Percentiles rank a stretch among this genome's conserved stretches.
phyloP scores from a whole-genome alignment of 257 asterid genomes.

The Thymus quinquecostatus region DNA sequence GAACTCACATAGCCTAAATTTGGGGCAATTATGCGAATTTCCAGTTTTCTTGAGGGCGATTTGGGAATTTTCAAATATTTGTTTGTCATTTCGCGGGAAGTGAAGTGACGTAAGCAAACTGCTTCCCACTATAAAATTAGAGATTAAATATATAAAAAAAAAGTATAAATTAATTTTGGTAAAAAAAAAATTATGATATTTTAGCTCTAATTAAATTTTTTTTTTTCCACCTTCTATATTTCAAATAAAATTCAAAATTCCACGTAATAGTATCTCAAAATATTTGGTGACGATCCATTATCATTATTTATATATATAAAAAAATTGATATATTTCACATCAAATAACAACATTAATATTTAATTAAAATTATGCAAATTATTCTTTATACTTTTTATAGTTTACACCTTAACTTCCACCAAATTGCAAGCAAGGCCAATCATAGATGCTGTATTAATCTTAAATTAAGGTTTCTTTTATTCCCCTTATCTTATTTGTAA shows the following conservation, averaged over 20 bases:
- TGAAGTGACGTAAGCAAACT: constrained; percentile 31
- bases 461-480: not conserved
- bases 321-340: not conserved
- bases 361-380: not conserved
- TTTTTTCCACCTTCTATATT: too few species aligned
- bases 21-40: constrained; percentile 12
- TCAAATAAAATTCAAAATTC: not conserved
- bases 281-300: not conserved
- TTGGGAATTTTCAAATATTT: constrained; percentile 13
- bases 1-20: not conserved
- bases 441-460: constrained; percentile 5
- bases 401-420: constrained; percentile 11
- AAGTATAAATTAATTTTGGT: too few species aligned
- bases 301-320: not conserved
- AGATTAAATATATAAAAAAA: too few species aligned
- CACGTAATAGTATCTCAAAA: not conserved
- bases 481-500: constrained; percentile 24
- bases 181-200: too few species aligned
- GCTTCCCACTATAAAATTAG: not conserved
- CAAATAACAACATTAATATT: not conserved
- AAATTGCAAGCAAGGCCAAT: constrained; percentile 25
- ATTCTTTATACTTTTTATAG: too few species aligned
- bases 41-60: not conserved
- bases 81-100: constrained; percentile 40
- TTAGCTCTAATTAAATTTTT: too few species aligned